These are phyloP conservation scores for Microdochium trichocladiopsis DNA, from an alignment of 2,329 filamentous ascomycete genomes.

Conservation along the genomic window DNA sequence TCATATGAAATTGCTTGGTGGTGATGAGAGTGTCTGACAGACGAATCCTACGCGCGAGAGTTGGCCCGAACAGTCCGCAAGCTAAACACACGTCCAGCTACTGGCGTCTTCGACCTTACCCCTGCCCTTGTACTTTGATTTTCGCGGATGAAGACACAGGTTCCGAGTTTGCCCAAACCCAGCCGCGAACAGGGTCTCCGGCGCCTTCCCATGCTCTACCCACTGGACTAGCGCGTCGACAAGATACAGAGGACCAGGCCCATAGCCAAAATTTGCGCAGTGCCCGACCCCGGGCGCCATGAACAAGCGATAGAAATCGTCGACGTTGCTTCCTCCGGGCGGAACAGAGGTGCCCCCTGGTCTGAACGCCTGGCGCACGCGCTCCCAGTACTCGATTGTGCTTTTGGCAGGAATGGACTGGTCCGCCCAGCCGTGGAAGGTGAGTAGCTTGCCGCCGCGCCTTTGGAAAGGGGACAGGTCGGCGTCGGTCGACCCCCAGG, in stretches of 20 bases:
- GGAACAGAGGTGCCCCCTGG: neutral
- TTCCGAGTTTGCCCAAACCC: neutral
- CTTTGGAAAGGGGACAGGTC: slow-evolving; percentile 17
- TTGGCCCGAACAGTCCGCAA: too few relatives aligned
- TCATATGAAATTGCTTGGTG: too few relatives aligned
- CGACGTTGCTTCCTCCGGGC: neutral
- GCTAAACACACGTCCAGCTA: neutral
- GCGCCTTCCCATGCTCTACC: neutral
- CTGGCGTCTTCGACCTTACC: neutral
- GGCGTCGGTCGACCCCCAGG: slow-evolving; percentile 19
- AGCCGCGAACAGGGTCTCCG: neutral
- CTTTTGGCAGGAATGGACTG: slow-evolving; percentile 9
- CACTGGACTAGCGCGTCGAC: neutral
- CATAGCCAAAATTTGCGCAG: neutral
- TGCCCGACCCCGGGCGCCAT: neutral
- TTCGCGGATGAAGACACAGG: neutral
- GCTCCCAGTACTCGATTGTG: slow-evolving; percentile 1
- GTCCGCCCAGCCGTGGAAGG: slow-evolving; percentile 34
- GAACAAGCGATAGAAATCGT: neutral
- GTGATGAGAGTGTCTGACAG: too few relatives aligned
- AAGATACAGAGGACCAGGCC: neutral
- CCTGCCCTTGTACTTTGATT: neutral
- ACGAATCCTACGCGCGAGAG: too few relatives aligned
- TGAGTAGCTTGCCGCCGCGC: slow-evolving; percentile 30
- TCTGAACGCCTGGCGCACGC: neutral